phyloP scores from a whole-genome alignment of 2,329 filamentous ascomycete genomes.

The Xylariaceae sp. region DNA sequence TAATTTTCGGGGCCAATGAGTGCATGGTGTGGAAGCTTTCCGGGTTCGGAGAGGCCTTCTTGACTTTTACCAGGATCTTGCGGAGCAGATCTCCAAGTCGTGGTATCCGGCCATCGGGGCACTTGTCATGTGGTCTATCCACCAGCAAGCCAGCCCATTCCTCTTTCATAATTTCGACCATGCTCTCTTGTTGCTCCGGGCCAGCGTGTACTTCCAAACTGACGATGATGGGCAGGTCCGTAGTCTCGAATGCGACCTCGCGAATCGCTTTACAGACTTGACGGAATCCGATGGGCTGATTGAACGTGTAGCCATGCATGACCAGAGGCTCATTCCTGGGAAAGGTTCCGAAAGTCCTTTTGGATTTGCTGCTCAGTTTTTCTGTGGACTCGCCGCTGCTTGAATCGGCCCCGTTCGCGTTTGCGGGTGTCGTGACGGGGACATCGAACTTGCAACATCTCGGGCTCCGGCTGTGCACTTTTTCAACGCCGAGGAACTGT shows the following conservation, averaged over 20 bases:
- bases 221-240: slow-evolving; percentile 77
- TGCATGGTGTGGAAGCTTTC: slow-evolving; percentile 33
- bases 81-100: slow-evolving; percentile 64
- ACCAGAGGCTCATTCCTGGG: slow-evolving; percentile 67
- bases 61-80: slow-evolving; percentile 83
- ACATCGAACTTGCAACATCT: slow-evolving; percentile 26
- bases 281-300: slow-evolving; percentile 78
- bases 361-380: slow-evolving; percentile 23
- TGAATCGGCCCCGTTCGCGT: slow-evolving; percentile 13
- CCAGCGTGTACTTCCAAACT: slow-evolving; percentile 88
- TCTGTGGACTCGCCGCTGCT: slow-evolving; percentile 14
- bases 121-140: slow-evolving; percentile 48
- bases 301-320: slow-evolving; percentile 77
- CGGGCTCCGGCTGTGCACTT: slow-evolving; percentile 27
- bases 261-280: slow-evolving; percentile 77
- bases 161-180: slow-evolving; percentile 91
- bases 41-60: slow-evolving; percentile 42
- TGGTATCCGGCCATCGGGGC: slow-evolving; percentile 54
- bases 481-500: slow-evolving; percentile 30
- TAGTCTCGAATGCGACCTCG: slow-evolving; percentile 71
- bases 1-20: slow-evolving; percentile 29
- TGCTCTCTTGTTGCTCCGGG: slow-evolving; percentile 76
- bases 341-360: slow-evolving; percentile 19
- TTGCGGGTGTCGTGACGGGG: slow-evolving; percentile 15
- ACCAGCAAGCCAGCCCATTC: slow-evolving; percentile 75